phyloP scores from a whole-genome alignment of 495 filamentous ascomycete species.

The Terfezia claveryi region DNA sequence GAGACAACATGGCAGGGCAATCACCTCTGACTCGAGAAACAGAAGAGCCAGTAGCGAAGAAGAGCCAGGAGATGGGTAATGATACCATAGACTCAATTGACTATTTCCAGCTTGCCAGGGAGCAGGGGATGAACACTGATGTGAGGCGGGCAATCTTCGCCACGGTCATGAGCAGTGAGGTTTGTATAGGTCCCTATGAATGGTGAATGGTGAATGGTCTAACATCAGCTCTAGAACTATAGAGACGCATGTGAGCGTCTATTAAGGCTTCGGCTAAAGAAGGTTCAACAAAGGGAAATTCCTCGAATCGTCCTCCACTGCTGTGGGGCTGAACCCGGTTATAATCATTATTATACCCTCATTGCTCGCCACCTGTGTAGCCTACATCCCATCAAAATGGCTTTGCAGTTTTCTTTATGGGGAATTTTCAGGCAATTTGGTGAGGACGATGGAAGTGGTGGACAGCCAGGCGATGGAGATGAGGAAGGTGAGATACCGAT shows the following conservation, averaged over 20 bases:
- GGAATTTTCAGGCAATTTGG: constrained; percentile 71
- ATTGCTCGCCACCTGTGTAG: constrained; percentile 54
- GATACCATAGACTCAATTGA: constrained; percentile 37
- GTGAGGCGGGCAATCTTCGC: constrained; percentile 82
- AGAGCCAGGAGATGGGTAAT: constrained; percentile 17
- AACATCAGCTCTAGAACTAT: constrained; percentile 30
- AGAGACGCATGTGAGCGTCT: constrained; percentile 61
- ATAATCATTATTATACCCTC: constrained; percentile 86
- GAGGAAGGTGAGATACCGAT: constrained; percentile 32
- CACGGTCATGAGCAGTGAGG: constrained; percentile 58
- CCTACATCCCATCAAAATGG: constrained; percentile 45
- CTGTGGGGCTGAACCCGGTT: constrained; percentile 53
- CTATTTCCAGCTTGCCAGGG: constrained; percentile 48
- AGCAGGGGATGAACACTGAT: constrained; percentile 88
- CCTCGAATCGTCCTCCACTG: constrained; percentile 76
- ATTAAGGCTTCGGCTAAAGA: constrained; percentile 63
- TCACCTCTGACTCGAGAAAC: constrained; percentile 11
- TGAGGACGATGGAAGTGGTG: constrained; percentile 37
- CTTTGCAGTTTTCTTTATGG: constrained; percentile 72
- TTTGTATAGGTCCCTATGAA: not conserved
- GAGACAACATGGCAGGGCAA: constrained; percentile 23
- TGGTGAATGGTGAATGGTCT: too few relatives aligned
- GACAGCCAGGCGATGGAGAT: constrained; percentile 30
- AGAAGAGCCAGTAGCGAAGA: constrained; percentile 13
- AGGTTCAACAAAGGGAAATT: constrained; percentile 66